A percentile compares a stretch with the other conserved stretches of the same genome.
Evolutionary conservation across 768 basidiomycete genomes (phyloP).

Genomic region (Pleurotus cornucopiae): DNA sequence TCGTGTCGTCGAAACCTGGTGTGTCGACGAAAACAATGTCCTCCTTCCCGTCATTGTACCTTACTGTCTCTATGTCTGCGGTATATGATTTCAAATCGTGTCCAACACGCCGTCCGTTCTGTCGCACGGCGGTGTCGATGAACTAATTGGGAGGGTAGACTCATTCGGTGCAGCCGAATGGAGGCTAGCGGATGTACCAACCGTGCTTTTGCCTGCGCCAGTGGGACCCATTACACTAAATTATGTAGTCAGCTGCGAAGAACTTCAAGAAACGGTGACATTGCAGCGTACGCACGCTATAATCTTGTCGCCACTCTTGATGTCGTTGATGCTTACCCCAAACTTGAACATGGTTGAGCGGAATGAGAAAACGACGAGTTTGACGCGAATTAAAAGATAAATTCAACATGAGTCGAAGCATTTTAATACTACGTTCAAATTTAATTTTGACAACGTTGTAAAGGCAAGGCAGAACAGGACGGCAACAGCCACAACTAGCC

Average conservation of each 20-base stretch:
- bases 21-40: conserved; percentile 21
- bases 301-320: neutral
- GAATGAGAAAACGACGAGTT: too few relatives aligned
- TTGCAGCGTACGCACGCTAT: neutral
- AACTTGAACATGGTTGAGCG: neutral
- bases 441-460: too few relatives aligned
- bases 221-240: conserved; percentile 26
- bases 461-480: too few relatives aligned
- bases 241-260: neutral
- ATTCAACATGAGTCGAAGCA: too few relatives aligned
- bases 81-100: conserved; percentile 21
- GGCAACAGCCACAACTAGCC: too few relatives aligned
- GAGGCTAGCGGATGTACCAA: conserved; percentile 8
- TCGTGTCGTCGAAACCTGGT: conserved; percentile 23
- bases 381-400: too few relatives aligned
- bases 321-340: conserved; percentile 1
- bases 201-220: conserved; percentile 27
- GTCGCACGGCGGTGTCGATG: conserved; percentile 14
- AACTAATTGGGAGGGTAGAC: conserved; percentile 11
- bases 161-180: neutral
- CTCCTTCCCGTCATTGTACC: conserved; percentile 7
- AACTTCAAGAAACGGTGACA: neutral
- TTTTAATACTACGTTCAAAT: too few relatives aligned
- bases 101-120: conserved; percentile 15
- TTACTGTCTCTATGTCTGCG: conserved; percentile 14